Conservation (phyloP, 208 protist genomes). For the Novymonas esmeraldas region DNA sequence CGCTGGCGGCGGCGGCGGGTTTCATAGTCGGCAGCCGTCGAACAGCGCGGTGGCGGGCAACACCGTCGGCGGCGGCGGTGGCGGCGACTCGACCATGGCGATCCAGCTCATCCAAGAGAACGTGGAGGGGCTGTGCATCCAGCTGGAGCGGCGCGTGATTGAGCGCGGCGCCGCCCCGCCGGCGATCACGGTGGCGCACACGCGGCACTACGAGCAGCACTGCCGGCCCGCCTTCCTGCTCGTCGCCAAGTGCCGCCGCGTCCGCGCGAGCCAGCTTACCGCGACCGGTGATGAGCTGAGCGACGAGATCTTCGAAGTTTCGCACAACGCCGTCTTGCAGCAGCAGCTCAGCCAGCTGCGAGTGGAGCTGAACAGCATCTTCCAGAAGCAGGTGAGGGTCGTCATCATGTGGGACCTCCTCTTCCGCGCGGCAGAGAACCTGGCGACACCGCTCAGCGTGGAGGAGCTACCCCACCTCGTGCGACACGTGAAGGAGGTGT, state of each 20-base stretch:
- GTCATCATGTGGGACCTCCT: slow-evolving; percentile 72
- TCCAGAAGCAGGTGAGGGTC: slow-evolving; percentile 54
- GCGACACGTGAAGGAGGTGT: slow-evolving; percentile 40
- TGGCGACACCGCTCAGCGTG: slow-evolving; percentile 18
- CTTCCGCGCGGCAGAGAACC: slow-evolving; percentile 31
- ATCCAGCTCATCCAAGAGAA: slow-evolving; percentile 60
- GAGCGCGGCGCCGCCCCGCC: slow-evolving; percentile 42
- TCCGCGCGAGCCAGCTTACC: slow-evolving; percentile 16
- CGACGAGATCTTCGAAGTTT: slow-evolving; percentile 61
- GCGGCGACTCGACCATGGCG: slow-evolving; percentile 2
- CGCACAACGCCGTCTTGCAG: slow-evolving; percentile 59
- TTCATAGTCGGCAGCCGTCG: slow-evolving; percentile 26
- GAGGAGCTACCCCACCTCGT: slow-evolving; percentile 56
- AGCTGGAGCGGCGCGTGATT: slow-evolving; percentile 55
- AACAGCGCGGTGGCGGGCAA: neutral
- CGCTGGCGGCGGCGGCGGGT: neutral
- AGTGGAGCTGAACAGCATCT: slow-evolving; percentile 38
- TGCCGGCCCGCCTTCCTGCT: slow-evolving; percentile 62
- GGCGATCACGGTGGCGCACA: slow-evolving; percentile 40
- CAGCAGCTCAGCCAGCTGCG: slow-evolving; percentile 45
- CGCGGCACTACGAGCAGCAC: slow-evolving; percentile 56
- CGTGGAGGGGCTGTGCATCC: slow-evolving; percentile 67
- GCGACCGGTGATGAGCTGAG: slow-evolving; percentile 31
- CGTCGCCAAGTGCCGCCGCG: slow-evolving; percentile 45
- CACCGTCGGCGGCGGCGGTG: neutral